A percentile compares a stretch with the other conserved stretches of the same genome.
These are phyloP conservation scores for Erodium chrysanthum DNA, from an alignment of 441 rosid genomes.

Conservation along the genomic window DNA sequence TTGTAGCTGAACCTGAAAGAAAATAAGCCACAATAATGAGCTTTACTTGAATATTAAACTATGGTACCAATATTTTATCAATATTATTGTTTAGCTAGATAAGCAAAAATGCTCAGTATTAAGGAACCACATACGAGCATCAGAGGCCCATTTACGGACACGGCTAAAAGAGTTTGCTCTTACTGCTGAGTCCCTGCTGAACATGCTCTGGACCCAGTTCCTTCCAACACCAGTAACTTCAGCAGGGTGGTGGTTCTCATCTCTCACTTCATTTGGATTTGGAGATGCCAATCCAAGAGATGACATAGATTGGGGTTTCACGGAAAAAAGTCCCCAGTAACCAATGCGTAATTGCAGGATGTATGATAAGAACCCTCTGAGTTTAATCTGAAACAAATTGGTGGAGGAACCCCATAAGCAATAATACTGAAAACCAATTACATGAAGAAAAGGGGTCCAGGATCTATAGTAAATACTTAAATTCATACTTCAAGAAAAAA, in stretches of 20 bases:
- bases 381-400: slow-evolving; percentile 51
- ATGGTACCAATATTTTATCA: neutral
- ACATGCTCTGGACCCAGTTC: slow-evolving; percentile 99
- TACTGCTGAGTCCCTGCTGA: slow-evolving; percentile 79
- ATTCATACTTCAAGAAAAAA: neutral
- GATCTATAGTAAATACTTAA: neutral
- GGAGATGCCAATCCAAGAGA: slow-evolving; percentile 78
- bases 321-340: slow-evolving; percentile 87
- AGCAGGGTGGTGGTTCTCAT: slow-evolving; percentile 77
- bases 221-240: slow-evolving; percentile 91
- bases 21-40: slow-evolving; percentile 8
- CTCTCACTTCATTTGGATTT: slow-evolving; percentile 55
- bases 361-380: slow-evolving; percentile 88
- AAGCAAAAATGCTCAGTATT: slow-evolving; percentile 5
- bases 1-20: slow-evolving; percentile 20
- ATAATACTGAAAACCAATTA: neutral
- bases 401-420: slow-evolving; percentile 6
- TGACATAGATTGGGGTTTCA: slow-evolving; percentile 48
- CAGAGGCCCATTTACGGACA: slow-evolving; percentile 75
- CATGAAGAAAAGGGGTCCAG: neutral
- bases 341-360: slow-evolving; percentile 80
- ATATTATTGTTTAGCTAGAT: neutral
- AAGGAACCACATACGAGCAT: slow-evolving; percentile 40
- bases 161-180: slow-evolving; percentile 68
- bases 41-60: neutral